These are phyloP conservation scores for Fomitiporia mediterranea DNA, from an alignment of 1,284 basidiomycete genomes.

Conservation along the genomic window DNA sequence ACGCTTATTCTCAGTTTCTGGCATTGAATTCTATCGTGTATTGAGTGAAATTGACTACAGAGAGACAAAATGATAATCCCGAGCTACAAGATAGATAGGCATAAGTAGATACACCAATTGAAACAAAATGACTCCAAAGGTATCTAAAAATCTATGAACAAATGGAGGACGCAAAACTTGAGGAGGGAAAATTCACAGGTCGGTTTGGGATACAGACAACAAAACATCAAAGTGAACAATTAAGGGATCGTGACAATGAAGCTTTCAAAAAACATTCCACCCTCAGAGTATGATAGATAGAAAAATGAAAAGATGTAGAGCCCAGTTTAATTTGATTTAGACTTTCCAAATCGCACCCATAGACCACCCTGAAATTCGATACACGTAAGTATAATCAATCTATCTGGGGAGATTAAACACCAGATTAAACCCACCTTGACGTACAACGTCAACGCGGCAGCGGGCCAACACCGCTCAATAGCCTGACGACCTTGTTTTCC, in stretches of 20 bases:
- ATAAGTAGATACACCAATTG: not conserved
- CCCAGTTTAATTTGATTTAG: not conserved
- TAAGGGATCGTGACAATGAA: too few relatives aligned
- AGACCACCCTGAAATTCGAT: conserved; percentile 42
- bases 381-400: conserved; percentile 17
- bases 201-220: too few relatives aligned
- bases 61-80: not conserved
- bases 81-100: not conserved
- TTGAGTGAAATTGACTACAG: not conserved
- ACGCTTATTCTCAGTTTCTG: not conserved
- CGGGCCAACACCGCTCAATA: conserved; percentile 55
- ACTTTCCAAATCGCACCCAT: conserved; percentile 44
- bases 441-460: conserved; percentile 54
- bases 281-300: not conserved
- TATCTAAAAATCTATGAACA: too few relatives aligned
- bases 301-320: not conserved
- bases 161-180: not conserved
- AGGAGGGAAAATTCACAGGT: too few relatives aligned
- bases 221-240: too few relatives aligned
- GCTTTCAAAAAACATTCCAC: too few relatives aligned
- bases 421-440: conserved; percentile 44
- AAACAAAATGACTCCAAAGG: not conserved
- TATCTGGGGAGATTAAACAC: conserved; percentile 1
- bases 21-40: not conserved
- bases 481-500: conserved; percentile 45